Evolutionary conservation across 2,329 filamentous ascomycete species (phyloP).

Genomic region (Paraconiothyrium brasiliense): DNA sequence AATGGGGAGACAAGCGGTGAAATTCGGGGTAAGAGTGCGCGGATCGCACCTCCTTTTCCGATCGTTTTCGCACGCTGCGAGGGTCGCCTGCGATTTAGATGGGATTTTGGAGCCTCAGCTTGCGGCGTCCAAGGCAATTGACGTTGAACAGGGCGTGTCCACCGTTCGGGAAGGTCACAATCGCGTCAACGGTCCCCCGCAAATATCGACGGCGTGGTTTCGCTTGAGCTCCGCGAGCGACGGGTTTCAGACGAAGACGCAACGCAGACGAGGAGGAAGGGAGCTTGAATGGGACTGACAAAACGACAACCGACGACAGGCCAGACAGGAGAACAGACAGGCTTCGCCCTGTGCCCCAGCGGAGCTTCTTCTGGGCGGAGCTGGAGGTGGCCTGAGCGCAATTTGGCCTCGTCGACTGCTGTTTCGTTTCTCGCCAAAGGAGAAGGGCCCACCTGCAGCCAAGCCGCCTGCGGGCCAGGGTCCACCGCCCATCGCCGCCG

Average conservation of each 20-base stretch:
- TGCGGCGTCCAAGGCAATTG: constrained; percentile 7
- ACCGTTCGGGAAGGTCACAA: constrained; percentile 4
- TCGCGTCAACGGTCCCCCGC: constrained; percentile 6
- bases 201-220: constrained; percentile 7
- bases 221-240: background rate
- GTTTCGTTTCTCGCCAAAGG: constrained; percentile 7
- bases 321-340: constrained; percentile 10
- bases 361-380: constrained; percentile 11
- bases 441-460: constrained; percentile 1
- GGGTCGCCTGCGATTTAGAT: constrained; percentile 1
- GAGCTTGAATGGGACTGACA: background rate
- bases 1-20: constrained; percentile 16
- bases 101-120: background rate
- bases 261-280: background rate
- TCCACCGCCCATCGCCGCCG: constrained; percentile 1
- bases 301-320: background rate
- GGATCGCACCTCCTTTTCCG: constrained; percentile 15
- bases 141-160: background rate
- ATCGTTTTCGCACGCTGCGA: background rate
- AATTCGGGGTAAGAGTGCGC: constrained; percentile 8
- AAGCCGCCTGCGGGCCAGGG: constrained; percentile 12
- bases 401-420: constrained; percentile 7
- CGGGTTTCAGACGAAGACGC: background rate
- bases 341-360: constrained; percentile 6
- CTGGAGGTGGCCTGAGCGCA: constrained; percentile 18